Evolutionary conservation across 83 land plant species (phyloP).

Genomic region (Picea mariana): DNA sequence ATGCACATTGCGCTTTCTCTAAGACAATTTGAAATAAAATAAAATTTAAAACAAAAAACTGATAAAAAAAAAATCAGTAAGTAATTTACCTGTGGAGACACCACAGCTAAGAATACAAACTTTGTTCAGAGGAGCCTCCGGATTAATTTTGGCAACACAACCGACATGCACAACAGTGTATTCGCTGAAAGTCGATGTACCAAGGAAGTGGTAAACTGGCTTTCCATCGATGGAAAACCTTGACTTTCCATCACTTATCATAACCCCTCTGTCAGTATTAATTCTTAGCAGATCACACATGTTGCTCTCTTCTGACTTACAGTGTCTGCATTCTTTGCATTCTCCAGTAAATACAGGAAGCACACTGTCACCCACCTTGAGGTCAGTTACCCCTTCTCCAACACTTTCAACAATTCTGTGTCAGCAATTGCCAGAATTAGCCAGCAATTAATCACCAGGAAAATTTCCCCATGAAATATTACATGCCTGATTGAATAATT

Average conservation of each 20-base stretch:
- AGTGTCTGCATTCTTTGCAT: conserved; percentile 28
- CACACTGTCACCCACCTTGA: conserved; percentile 36
- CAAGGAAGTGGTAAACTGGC: conserved; percentile 42
- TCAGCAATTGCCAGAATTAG: background rate
- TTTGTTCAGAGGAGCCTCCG: conserved; percentile 38
- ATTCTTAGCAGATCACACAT: conserved; percentile 37
- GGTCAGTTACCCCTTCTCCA: conserved; percentile 36
- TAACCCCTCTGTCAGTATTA: conserved; percentile 36
- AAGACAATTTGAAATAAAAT: no score
- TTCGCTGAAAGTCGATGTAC: conserved; percentile 44
- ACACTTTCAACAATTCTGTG: conserved; percentile 30
- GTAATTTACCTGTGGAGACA: conserved; percentile 31
- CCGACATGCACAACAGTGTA: conserved; percentile 38
- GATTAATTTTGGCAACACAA: conserved; percentile 38
- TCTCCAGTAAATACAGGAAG: conserved; percentile 42
- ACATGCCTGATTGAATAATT: background rate
- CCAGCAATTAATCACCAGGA: background rate
- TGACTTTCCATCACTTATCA: conserved; percentile 27
- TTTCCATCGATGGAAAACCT: conserved; percentile 33
- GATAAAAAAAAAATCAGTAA: no score
- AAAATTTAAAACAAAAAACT: no score
- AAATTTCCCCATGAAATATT: background rate
- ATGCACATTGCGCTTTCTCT: no score
- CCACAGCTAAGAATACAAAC: conserved; percentile 40
- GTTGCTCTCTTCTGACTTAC: conserved; percentile 43